Conservation (phyloP, 805 yeast species). For the Monosporozyma siamensis region DNA sequence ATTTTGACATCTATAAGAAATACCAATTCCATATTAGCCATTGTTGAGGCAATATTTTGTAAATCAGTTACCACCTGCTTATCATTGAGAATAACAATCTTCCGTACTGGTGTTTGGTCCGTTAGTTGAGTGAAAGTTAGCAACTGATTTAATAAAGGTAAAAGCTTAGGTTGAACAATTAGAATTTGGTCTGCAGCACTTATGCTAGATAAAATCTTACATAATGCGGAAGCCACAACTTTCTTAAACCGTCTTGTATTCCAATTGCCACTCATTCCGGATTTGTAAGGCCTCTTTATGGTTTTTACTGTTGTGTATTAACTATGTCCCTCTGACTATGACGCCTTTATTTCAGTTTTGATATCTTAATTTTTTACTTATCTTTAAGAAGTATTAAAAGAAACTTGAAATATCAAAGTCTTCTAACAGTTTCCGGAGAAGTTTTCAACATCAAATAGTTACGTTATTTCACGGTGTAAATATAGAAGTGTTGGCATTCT, state of each 20-base stretch:
- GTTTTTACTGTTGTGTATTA: not conserved
- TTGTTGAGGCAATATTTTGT: constrained; percentile 7
- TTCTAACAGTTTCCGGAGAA: too few relatives aligned
- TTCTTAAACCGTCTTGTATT: constrained; percentile 21
- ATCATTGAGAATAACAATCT: constrained; percentile 19
- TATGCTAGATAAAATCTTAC: constrained; percentile 11
- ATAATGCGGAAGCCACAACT: constrained; percentile 10
- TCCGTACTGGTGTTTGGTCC: constrained; percentile 19
- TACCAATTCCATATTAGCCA: constrained; percentile 12
- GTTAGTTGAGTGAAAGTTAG: constrained; percentile 24
- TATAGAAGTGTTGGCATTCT: too few relatives aligned
- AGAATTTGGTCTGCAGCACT: constrained; percentile 14
- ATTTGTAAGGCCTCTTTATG: not conserved
- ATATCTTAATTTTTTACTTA: not conserved
- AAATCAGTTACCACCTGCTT: constrained; percentile 12
- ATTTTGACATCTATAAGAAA: constrained; percentile 22
- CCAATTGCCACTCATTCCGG: constrained; percentile 18
- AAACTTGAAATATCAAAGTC: too few relatives aligned
- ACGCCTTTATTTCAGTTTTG: not conserved
- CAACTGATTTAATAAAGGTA: constrained; percentile 17
- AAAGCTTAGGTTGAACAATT: constrained; percentile 17
- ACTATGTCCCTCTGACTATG: too few relatives aligned
- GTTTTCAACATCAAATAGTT: too few relatives aligned
- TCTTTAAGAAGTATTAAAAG: too few relatives aligned
- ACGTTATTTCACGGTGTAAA: too few relatives aligned